phyloP scores from a whole-genome alignment of 805 yeast species.

The Dipodascus albidus region DNA sequence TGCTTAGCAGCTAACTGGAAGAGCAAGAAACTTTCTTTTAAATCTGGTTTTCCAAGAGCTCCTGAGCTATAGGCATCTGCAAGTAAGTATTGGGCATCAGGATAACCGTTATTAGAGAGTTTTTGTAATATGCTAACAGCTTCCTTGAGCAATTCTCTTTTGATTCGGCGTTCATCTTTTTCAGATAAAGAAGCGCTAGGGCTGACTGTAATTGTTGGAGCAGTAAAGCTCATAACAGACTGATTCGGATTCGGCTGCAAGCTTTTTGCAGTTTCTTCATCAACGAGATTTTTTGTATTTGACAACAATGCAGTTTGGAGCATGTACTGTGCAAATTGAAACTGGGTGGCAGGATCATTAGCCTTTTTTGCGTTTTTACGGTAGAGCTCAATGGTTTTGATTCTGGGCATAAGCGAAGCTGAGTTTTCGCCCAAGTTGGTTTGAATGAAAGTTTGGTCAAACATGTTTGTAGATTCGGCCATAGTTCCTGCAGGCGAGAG shows the following conservation, averaged over 20 bases:
- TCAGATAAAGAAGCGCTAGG: conserved; percentile 7
- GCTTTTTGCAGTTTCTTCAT: neutral
- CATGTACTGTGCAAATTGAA: conserved; percentile 86
- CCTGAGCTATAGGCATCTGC: conserved; percentile 88
- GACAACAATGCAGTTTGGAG: conserved; percentile 61
- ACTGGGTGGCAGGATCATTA: conserved; percentile 76
- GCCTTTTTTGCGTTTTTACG: conserved; percentile 75
- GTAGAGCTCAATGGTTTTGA: conserved; percentile 79
- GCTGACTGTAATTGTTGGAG: neutral
- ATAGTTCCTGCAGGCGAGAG: neutral
- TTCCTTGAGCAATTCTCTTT: conserved; percentile 58
- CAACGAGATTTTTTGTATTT: conserved; percentile 7
- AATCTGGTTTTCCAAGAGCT: conserved; percentile 68
- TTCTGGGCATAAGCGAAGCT: conserved; percentile 48
- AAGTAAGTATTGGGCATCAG: conserved; percentile 83
- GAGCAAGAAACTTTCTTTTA: conserved; percentile 59
- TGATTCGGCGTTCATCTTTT: conserved; percentile 27
- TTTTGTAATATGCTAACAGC: conserved; percentile 59
- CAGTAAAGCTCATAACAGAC: neutral
- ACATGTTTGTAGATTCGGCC: conserved; percentile 15
- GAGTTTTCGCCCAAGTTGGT: conserved; percentile 18
- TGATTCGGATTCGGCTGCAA: neutral
- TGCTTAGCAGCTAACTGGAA: conserved; percentile 90
- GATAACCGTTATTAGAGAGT: conserved; percentile 66
- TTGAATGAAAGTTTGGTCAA: conserved; percentile 19